A percentile compares a stretch with the other conserved stretches of the same genome.
Conservation (phyloP, 2,329 filamentous ascomycete species). For the Huntiella moniliformis region DNA sequence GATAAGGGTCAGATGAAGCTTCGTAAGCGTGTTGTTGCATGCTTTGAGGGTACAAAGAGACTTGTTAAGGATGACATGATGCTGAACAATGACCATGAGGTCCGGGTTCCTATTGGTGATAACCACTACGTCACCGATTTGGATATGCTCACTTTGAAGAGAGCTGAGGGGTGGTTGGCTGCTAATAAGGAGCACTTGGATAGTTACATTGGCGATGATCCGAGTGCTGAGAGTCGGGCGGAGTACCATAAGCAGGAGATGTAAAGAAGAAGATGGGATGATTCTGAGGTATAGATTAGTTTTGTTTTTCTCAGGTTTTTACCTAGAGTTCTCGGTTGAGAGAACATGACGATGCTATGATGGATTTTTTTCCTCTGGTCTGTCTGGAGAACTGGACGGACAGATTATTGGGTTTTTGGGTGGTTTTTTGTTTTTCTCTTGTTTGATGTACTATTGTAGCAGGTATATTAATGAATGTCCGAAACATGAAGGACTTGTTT, state of each 20-base stretch:
- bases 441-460: background rate
- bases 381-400: too few species aligned
- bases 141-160: slow-evolving; percentile 73
- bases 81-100: slow-evolving; percentile 87
- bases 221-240: slow-evolving; percentile 41
- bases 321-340: background rate
- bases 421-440: background rate
- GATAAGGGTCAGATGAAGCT: slow-evolving; percentile 88
- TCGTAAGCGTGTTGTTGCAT: slow-evolving; percentile 89
- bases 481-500: background rate
- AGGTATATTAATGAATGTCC: background rate
- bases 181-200: slow-evolving; percentile 79
- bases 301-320: background rate
- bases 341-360: background rate
- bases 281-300: too few species aligned
- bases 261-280: background rate
- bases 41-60: slow-evolving; percentile 73
- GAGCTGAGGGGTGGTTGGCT: slow-evolving; percentile 65
- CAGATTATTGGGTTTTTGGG: background rate
- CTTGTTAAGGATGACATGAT: slow-evolving; percentile 99
- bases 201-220: slow-evolving; percentile 59
- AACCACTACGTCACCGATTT: slow-evolving; percentile 79
- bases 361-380: background rate
- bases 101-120: slow-evolving; percentile 63
- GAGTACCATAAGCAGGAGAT: slow-evolving; percentile 9